Percentiles rank a stretch among this genome's conserved stretches.
Conservation (phyloP, 257 asterid species). For the Parsonsia alboflavescens region DNA sequence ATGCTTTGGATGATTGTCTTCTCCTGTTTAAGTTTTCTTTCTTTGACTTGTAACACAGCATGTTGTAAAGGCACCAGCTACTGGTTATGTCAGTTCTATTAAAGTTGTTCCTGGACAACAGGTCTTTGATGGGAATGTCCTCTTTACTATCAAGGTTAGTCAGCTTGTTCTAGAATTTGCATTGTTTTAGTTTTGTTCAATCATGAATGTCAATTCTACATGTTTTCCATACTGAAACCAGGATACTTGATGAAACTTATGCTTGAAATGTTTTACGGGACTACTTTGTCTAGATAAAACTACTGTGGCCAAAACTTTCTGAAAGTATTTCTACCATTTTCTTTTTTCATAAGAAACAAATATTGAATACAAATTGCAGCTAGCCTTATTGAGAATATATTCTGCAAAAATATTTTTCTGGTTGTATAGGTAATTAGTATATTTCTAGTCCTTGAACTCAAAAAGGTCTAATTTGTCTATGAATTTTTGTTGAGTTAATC, state of each 20-base stretch:
- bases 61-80: slow-evolving; percentile 72
- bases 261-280: background rate
- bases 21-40: slow-evolving; percentile 6
- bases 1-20: slow-evolving; percentile 11
- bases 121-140: slow-evolving; percentile 68
- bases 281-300: background rate
- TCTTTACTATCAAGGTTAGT: slow-evolving; percentile 62
- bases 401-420: background rate
- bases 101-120: slow-evolving; percentile 69
- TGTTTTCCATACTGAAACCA: background rate
- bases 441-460: background rate
- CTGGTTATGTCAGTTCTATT: slow-evolving; percentile 70
- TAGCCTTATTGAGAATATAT: background rate
- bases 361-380: background rate
- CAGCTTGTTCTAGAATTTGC: background rate
- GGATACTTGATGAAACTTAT: background rate
- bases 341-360: background rate
- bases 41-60: slow-evolving; percentile 45
- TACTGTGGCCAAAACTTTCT: background rate
- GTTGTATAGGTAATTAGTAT: background rate
- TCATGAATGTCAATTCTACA: too few relatives aligned
- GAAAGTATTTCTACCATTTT: background rate
- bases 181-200: background rate
- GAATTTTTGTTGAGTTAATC: background rate
- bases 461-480: background rate